phyloP scores from a whole-genome alignment of 306 rosid species.

The Comarum palustre region DNA sequence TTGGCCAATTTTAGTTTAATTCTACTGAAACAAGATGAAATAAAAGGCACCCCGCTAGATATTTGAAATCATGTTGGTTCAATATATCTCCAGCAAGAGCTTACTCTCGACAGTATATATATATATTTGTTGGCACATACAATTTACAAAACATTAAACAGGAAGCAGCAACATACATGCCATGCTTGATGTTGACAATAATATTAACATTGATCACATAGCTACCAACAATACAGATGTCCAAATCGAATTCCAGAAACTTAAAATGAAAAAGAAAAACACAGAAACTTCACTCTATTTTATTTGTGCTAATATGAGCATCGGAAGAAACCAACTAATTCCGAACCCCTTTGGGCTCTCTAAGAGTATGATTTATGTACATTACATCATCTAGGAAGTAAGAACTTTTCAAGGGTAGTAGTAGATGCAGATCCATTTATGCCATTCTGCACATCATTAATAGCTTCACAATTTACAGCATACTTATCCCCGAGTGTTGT shows the following conservation, averaged over 20 bases:
- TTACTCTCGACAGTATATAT: too few relatives aligned
- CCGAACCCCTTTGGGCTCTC: constrained; percentile 51
- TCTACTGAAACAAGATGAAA: background rate
- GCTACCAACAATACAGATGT: constrained; percentile 23
- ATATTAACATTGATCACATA: constrained; percentile 12
- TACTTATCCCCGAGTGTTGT: constrained; percentile 11
- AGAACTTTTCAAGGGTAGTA: constrained; percentile 19
- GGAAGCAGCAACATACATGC: constrained; percentile 19
- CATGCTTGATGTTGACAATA: background rate
- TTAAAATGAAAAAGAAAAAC: background rate
- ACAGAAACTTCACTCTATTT: constrained; percentile 21
- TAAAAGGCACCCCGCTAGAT: background rate
- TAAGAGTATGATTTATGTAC: constrained; percentile 46
- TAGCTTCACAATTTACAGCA: constrained; percentile 19
- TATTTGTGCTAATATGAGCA: constrained; percentile 28
- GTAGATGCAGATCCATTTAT: constrained; percentile 7
- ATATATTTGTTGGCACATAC: background rate
- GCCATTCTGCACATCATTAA: constrained; percentile 12
- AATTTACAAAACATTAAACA: background rate
- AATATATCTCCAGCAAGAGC: background rate
- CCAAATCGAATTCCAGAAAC: constrained; percentile 15
- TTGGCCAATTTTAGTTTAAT: background rate
- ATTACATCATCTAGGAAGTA: constrained; percentile 18
- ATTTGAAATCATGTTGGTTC: background rate
- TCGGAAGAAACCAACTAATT: constrained; percentile 28